Evolutionary conservation across 345 rosid species (phyloP).

Genomic region (Eucalyptus tenuipes): DNA sequence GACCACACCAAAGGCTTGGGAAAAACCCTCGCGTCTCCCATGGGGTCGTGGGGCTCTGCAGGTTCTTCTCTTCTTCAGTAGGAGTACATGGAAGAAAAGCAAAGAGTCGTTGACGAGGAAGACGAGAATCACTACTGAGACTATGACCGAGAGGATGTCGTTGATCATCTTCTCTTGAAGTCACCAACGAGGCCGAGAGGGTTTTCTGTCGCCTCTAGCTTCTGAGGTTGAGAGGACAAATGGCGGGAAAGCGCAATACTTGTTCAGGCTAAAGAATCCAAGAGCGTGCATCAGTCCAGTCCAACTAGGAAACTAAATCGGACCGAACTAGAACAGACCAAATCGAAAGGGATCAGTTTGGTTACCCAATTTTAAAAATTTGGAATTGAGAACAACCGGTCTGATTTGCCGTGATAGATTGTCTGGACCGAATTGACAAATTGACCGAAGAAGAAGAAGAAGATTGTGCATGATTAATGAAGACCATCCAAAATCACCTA

Average conservation of each 20-base stretch:
- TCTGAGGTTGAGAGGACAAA: neutral
- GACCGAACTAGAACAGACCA: neutral
- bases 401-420: neutral
- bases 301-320: neutral
- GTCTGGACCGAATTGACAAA: neutral
- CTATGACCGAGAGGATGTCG: neutral
- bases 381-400: neutral
- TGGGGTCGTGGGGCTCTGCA: neutral
- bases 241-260: neutral
- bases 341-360: neutral
- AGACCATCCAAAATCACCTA: too few relatives aligned
- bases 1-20: slow-evolving; percentile 10
- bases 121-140: neutral
- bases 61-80: neutral
- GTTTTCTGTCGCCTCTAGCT: neutral
- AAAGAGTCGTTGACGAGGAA: neutral
- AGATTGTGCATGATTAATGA: too few relatives aligned
- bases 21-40: slow-evolving; percentile 33
- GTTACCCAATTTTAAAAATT: neutral
- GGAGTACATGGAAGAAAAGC: neutral
- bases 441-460: neutral
- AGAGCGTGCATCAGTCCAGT: neutral
- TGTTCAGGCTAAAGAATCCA: neutral
- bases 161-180: neutral
- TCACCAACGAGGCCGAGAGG: neutral